A percentile compares a stretch with the other conserved stretches of the same genome.
phyloP scores from a whole-genome alignment of 352 stramenopile species.

The Aphanomyces euteiches region DNA sequence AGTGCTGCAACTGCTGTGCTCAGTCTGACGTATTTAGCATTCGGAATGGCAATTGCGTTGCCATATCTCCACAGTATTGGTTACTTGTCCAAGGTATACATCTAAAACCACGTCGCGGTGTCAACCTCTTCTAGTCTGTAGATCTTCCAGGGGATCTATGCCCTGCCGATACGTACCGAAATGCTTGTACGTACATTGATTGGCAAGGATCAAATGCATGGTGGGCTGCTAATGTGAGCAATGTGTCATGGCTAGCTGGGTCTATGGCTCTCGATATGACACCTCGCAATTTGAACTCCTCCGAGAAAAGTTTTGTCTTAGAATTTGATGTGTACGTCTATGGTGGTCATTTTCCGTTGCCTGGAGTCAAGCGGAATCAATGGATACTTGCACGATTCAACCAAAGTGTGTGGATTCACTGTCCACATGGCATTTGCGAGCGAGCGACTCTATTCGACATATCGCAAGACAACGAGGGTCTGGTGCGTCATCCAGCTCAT shows the following conservation, averaged over 20 bases:
- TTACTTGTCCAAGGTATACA: slow-evolving; percentile 57
- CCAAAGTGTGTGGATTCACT: slow-evolving; percentile 75
- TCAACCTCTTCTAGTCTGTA: slow-evolving; percentile 41
- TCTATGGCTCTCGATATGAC: slow-evolving; percentile 58
- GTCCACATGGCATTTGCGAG: slow-evolving; percentile 47
- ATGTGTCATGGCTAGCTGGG: slow-evolving; percentile 64
- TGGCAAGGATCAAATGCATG: slow-evolving; percentile 41
- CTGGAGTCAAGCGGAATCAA: slow-evolving; percentile 41
- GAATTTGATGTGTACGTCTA: slow-evolving; percentile 69
- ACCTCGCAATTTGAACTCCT: slow-evolving; percentile 48
- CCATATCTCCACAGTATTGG: slow-evolving; percentile 75
- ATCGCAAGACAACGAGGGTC: slow-evolving; percentile 57
- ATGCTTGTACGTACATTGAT: slow-evolving; percentile 71
- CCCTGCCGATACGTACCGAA: slow-evolving; percentile 25
- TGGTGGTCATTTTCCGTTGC: slow-evolving; percentile 47
- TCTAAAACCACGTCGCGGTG: neutral
- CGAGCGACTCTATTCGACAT: slow-evolving; percentile 59
- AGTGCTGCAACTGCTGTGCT: slow-evolving; percentile 66
- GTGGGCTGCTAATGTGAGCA: slow-evolving; percentile 65
- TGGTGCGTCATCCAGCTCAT: slow-evolving; percentile 34
- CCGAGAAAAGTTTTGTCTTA: slow-evolving; percentile 54
- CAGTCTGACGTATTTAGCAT: slow-evolving; percentile 71
- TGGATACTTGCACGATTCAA: slow-evolving; percentile 59
- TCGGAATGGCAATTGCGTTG: slow-evolving; percentile 59
- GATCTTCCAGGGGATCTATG: slow-evolving; percentile 57